Conservation (phyloP, 2,329 filamentous ascomycete genomes). For the Colletotrichum eremochloae region DNA sequence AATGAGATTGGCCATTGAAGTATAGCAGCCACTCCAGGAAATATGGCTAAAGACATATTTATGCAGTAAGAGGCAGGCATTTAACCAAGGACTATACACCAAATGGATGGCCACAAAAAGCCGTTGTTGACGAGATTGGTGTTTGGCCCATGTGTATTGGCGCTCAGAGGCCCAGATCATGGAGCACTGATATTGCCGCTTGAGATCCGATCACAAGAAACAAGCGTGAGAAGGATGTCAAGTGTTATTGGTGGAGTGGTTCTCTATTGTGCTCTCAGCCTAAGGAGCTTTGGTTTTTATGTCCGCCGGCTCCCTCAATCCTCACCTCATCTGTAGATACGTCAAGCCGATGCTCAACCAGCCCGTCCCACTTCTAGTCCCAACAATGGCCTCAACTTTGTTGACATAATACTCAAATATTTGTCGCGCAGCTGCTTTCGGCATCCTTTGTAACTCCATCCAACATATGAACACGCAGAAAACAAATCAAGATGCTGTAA, state of each 20-base stretch:
- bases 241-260: neutral
- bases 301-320: neutral
- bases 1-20: neutral
- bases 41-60: neutral
- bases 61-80: no score
- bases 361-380: neutral
- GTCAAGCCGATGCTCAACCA: neutral
- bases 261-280: neutral
- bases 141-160: neutral
- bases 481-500: constrained; percentile 5
- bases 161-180: neutral
- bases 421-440: neutral
- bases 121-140: neutral
- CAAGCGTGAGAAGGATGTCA: neutral
- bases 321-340: constrained; percentile 10
- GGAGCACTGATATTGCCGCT: neutral
- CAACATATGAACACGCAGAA: neutral
- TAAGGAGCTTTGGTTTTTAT: neutral
- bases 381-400: neutral
- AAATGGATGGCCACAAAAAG: neutral
- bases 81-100: neutral
- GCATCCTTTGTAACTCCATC: neutral
- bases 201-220: neutral
- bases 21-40: neutral
- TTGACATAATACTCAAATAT: constrained; percentile 36